phyloP scores from a whole-genome alignment of 352 stramenopile species.

The Pythium myriotylum region DNA sequence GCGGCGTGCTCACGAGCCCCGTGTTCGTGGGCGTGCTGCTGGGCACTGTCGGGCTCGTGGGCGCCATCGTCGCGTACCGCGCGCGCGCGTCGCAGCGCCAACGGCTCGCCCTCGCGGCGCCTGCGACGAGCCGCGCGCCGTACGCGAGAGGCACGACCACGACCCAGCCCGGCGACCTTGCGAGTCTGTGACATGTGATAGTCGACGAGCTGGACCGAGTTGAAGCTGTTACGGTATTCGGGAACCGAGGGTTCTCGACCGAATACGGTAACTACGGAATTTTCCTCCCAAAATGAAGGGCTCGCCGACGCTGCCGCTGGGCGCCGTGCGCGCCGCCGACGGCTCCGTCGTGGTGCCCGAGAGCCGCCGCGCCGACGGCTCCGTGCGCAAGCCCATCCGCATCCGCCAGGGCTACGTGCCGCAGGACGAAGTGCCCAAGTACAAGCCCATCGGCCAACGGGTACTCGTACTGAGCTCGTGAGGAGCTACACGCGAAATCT shows the following conservation, averaged over 20 bases:
- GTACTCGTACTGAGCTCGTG: too few relatives aligned
- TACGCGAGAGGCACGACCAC: slow-evolving; percentile 5
- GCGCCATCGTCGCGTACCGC: slow-evolving; percentile 31
- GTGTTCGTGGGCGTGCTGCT: slow-evolving; percentile 51
- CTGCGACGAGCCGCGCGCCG: slow-evolving; percentile 10
- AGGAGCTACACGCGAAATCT: slow-evolving; percentile 17
- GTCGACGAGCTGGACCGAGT: too few relatives aligned
- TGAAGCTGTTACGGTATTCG: slow-evolving; percentile 25
- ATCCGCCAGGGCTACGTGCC: slow-evolving; percentile 82
- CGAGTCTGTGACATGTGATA: slow-evolving; percentile 18
- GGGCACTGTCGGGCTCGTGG: slow-evolving; percentile 29
- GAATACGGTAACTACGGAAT: not conserved
- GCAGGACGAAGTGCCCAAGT: slow-evolving; percentile 81
- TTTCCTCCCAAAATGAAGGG: slow-evolving; percentile 7
- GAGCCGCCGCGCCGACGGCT: slow-evolving; percentile 68
- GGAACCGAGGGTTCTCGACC: too few relatives aligned
- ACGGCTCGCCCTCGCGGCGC: slow-evolving; percentile 9
- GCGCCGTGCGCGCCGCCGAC: slow-evolving; percentile 60
- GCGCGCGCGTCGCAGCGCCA: slow-evolving; percentile 26
- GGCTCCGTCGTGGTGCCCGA: slow-evolving; percentile 69
- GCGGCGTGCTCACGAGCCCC: slow-evolving; percentile 37
- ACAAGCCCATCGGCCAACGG: slow-evolving; percentile 73
- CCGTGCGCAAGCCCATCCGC: slow-evolving; percentile 75
- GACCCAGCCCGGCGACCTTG: slow-evolving; percentile 1
- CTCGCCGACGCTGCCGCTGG: slow-evolving; percentile 44